Evolutionary conservation across 192 early-diverging fungal genomes (phyloP).

Genomic region (Gigaspora rosea): DNA sequence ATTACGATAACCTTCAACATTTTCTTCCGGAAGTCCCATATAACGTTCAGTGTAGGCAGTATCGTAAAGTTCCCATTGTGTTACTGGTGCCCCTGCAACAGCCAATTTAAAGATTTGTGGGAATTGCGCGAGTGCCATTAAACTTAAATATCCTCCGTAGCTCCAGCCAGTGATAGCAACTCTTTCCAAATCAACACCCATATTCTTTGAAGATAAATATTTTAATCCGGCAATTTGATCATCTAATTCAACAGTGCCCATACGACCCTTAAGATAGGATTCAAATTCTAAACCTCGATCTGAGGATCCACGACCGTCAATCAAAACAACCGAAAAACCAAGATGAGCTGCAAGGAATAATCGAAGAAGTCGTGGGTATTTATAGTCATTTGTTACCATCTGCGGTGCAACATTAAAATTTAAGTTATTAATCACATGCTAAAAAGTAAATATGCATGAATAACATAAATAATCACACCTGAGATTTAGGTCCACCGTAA

Average conservation of each 20-base stretch:
- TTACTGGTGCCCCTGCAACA: constrained; percentile 72
- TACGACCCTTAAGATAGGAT: constrained; percentile 45
- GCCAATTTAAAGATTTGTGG: constrained; percentile 62
- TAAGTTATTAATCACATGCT: not conserved
- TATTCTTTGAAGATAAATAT: constrained; percentile 40
- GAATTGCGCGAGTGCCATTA: constrained; percentile 64
- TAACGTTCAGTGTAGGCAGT: constrained; percentile 76
- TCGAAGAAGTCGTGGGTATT: constrained; percentile 61
- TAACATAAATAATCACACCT: constrained; percentile 26
- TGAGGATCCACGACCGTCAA: constrained; percentile 69
- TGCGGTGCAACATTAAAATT: not conserved
- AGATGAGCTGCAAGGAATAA: constrained; percentile 56
- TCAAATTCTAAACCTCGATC: constrained; percentile 68
- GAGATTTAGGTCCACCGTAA: constrained; percentile 75
- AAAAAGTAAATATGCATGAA: not conserved
- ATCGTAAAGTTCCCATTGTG: constrained; percentile 75
- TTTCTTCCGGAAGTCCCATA: constrained; percentile 56
- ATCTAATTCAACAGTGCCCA: constrained; percentile 63
- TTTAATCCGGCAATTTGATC: constrained; percentile 66
- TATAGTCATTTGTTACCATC: constrained; percentile 72
- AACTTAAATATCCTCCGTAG: constrained; percentile 73
- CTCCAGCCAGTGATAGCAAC: constrained; percentile 75
- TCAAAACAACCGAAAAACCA: constrained; percentile 59
- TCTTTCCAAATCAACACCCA: constrained; percentile 60
- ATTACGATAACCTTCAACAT: constrained; percentile 49